These are phyloP conservation scores for Boechera retrofracta DNA, from an alignment of 345 rosid species.

Conservation along the genomic window DNA sequence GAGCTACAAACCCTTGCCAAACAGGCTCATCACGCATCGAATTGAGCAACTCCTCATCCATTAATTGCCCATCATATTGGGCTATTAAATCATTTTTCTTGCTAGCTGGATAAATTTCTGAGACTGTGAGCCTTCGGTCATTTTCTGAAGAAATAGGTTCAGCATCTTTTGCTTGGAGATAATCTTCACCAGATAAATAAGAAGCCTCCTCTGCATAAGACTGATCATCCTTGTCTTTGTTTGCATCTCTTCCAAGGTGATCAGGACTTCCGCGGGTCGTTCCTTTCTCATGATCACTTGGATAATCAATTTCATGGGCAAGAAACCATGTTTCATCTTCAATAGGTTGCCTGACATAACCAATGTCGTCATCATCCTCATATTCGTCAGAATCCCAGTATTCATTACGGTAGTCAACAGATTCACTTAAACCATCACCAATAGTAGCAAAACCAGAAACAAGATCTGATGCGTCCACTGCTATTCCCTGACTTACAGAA, in stretches of 20 bases:
- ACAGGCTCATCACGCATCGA: constrained; percentile 87
- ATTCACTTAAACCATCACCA: constrained; percentile 96
- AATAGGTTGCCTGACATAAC: constrained; percentile 95
- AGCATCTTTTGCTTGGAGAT: constrained; percentile 65
- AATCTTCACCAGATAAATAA: constrained; percentile 88
- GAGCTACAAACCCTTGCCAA: constrained; percentile 96
- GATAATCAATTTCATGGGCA: constrained; percentile 98
- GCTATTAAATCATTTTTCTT: constrained; percentile 68
- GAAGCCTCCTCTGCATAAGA: constrained; percentile 97
- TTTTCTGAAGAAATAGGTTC: constrained; percentile 76
- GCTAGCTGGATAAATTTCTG: constrained; percentile 66
- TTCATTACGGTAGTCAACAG: constrained; percentile 86
- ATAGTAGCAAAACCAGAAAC: constrained; percentile 98
- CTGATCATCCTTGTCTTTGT: constrained; percentile 88
- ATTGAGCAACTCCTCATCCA: constrained; percentile 83
- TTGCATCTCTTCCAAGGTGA: constrained; percentile 65
- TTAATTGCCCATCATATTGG: constrained; percentile 83
- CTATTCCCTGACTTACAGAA: constrained; percentile 96
- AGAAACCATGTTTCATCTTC: constrained; percentile 99
- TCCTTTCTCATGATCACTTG: constrained; percentile 91
- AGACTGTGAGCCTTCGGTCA: constrained; percentile 68
- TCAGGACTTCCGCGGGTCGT: constrained; percentile 87
- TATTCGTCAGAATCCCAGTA: constrained; percentile 99
- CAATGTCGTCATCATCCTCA: constrained; percentile 97
- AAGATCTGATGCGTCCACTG: constrained; percentile 95